Percentiles rank a stretch among this genome's conserved stretches.
phyloP scores from a whole-genome alignment of 2,329 filamentous ascomycete species.

The Cladosporium sp. region DNA sequence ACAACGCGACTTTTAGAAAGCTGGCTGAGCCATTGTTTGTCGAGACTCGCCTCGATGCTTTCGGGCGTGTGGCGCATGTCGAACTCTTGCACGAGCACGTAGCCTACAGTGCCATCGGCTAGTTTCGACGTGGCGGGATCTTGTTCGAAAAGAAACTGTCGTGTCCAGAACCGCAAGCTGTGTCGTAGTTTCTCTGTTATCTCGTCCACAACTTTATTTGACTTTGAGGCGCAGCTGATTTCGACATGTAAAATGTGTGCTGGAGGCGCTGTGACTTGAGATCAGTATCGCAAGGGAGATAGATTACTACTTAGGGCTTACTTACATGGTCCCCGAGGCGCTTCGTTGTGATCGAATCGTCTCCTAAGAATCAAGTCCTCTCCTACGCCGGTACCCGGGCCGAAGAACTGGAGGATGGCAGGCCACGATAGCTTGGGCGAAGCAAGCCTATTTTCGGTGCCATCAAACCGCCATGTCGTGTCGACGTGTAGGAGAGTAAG shows the following conservation, averaged over 20 bases:
- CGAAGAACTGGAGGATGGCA: neutral
- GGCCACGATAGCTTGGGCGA: constrained; percentile 3
- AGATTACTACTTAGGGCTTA: too few relatives aligned
- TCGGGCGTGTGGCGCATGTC: constrained; percentile 3
- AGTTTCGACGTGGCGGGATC: neutral
- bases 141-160: constrained; percentile 1
- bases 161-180: neutral
- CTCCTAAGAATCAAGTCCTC: neutral
- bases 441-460: neutral
- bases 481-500: neutral
- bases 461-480: constrained; percentile 8
- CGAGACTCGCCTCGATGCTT: neutral
- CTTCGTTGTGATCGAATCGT: too few relatives aligned
- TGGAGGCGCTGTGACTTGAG: neutral
- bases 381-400: neutral
- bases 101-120: neutral
- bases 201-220: neutral
- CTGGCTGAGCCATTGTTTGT: neutral
- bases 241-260: constrained; percentile 6
- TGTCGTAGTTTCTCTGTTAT: neutral
- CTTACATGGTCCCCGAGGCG: too few relatives aligned
- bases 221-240: neutral
- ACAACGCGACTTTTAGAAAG: neutral
- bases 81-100: neutral
- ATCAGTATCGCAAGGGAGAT: neutral